phyloP scores from a whole-genome alignment of 2,329 filamentous ascomycete species.

The Fusarium sp. region DNA sequence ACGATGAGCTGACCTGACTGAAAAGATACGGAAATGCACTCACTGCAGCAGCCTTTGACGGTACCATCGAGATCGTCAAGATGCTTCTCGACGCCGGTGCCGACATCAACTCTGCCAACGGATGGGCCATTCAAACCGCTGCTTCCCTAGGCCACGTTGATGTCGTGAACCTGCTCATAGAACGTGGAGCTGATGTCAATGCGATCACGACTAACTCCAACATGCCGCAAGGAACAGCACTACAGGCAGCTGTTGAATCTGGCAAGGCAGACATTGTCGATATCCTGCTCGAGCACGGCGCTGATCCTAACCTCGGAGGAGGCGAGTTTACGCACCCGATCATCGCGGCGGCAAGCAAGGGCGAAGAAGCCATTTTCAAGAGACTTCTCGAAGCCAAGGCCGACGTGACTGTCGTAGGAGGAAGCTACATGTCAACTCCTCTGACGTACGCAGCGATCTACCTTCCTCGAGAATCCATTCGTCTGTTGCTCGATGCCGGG shows the following conservation, averaged over 20 bases:
- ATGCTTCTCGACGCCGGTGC: conserved; percentile 50
- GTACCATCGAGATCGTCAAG: conserved; percentile 44
- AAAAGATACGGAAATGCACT: conserved; percentile 38
- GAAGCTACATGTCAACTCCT: conserved; percentile 49
- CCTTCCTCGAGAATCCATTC: conserved; percentile 47
- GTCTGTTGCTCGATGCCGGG: conserved; percentile 49
- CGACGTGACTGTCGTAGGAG: conserved; percentile 51
- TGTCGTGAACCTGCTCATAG: conserved; percentile 50
- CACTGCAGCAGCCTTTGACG: conserved; percentile 54
- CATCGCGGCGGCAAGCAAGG: conserved; percentile 50
- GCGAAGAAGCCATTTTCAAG: conserved; percentile 51
- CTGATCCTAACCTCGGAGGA: conserved; percentile 52
- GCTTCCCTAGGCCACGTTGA: conserved; percentile 50
- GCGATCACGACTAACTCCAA: conserved; percentile 43
- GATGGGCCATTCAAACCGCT: conserved; percentile 54
- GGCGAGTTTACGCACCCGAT: conserved; percentile 50
- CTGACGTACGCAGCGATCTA: conserved; percentile 52
- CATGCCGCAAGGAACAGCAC: conserved; percentile 50
- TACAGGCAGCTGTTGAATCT: conserved; percentile 54
- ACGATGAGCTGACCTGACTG: background rate
- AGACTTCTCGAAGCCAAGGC: conserved; percentile 50
- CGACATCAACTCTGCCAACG: conserved; percentile 48
- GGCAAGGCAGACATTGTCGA: conserved; percentile 50
- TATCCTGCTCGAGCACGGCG: conserved; percentile 51
- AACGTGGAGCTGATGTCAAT: conserved; percentile 51